phyloP scores from a whole-genome alignment of 495 filamentous ascomycete species.

The Aspergillus conjunctus region DNA sequence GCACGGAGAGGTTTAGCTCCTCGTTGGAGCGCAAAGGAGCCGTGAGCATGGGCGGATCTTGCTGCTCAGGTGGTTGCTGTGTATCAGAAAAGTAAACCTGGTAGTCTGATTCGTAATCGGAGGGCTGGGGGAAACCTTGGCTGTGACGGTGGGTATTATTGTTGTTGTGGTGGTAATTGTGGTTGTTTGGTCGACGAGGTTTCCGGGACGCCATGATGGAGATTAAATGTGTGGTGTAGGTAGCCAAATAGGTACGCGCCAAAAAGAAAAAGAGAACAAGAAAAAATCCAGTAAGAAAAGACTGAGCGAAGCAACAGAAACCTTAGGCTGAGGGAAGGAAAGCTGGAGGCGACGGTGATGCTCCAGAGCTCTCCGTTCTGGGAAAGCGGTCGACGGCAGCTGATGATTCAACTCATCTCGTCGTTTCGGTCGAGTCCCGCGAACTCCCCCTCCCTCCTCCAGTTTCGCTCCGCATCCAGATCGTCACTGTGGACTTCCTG shows the following conservation, averaged over 20 bases:
- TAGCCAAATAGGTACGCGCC: neutral
- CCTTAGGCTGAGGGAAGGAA: neutral
- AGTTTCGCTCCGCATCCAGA: neutral
- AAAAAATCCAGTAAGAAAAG: neutral
- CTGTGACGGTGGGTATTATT: slow-evolving; percentile 38
- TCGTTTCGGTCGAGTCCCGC: neutral
- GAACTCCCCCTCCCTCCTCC: neutral
- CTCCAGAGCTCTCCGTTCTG: slow-evolving; percentile 17
- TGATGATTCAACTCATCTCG: neutral
- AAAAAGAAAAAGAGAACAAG: slow-evolving; percentile 1
- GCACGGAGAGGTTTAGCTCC: slow-evolving; percentile 78
- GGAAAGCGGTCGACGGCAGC: slow-evolving; percentile 23
- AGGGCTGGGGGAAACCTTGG: slow-evolving; percentile 39
- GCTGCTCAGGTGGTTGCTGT: slow-evolving; percentile 31
- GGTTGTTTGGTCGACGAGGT: slow-evolving; percentile 38
- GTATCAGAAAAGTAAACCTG: slow-evolving; percentile 44
- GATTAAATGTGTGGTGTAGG: neutral
- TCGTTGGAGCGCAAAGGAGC: slow-evolving; percentile 66
- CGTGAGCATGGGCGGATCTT: slow-evolving; percentile 30
- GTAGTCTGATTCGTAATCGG: slow-evolving; percentile 69
- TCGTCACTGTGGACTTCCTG: neutral
- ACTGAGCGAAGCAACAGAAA: neutral
- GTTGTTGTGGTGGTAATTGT: slow-evolving; percentile 36
- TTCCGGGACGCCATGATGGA: slow-evolving; percentile 39
- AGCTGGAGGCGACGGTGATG: slow-evolving; percentile 13